Evolutionary conservation across 805 yeast species (phyloP).

Genomic region (Spathaspora gorwiae): DNA sequence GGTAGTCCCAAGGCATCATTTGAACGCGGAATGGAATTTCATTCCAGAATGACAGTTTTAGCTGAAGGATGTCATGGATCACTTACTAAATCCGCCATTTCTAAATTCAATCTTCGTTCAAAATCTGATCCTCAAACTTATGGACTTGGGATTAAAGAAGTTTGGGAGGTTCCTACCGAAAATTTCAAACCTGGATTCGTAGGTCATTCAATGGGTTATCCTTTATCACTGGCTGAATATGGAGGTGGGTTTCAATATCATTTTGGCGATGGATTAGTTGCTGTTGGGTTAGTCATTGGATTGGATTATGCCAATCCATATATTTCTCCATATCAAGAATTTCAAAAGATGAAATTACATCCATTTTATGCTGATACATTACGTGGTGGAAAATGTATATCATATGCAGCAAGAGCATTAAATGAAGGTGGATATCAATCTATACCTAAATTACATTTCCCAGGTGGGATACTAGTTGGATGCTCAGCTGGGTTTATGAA

Average conservation of each 20-base stretch:
- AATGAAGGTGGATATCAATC: constrained; percentile 97
- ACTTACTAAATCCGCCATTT: constrained; percentile 70
- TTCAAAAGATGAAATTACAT: constrained; percentile 89
- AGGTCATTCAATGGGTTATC: constrained; percentile 87
- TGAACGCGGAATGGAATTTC: constrained; percentile 97
- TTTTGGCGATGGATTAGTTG: constrained; percentile 87
- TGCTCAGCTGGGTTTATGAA: constrained; percentile 96
- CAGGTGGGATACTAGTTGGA: constrained; percentile 95
- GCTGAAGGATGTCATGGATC: constrained; percentile 99
- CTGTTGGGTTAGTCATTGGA: constrained; percentile 93
- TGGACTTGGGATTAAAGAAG: constrained; percentile 94
- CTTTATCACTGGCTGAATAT: constrained; percentile 66
- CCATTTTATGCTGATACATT: constrained; percentile 73
- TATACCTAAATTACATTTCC: constrained; percentile 85
- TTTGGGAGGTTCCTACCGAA: constrained; percentile 88
- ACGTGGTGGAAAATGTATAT: constrained; percentile 85
- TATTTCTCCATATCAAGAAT: constrained; percentile 92
- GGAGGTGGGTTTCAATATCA: constrained; percentile 99
- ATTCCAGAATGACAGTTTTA: constrained; percentile 79
- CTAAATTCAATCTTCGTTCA: constrained; percentile 62
- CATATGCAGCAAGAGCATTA: constrained; percentile 93
- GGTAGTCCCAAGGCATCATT: constrained; percentile 80
- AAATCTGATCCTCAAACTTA: constrained; percentile 77
- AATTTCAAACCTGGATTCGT: constrained; percentile 78
- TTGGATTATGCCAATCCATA: constrained; percentile 93